A percentile compares a stretch with the other conserved stretches of the same genome.
These are phyloP conservation scores for Scheffersomyces coipomensis DNA, from an alignment of 805 yeast species.

Conservation along the genomic window DNA sequence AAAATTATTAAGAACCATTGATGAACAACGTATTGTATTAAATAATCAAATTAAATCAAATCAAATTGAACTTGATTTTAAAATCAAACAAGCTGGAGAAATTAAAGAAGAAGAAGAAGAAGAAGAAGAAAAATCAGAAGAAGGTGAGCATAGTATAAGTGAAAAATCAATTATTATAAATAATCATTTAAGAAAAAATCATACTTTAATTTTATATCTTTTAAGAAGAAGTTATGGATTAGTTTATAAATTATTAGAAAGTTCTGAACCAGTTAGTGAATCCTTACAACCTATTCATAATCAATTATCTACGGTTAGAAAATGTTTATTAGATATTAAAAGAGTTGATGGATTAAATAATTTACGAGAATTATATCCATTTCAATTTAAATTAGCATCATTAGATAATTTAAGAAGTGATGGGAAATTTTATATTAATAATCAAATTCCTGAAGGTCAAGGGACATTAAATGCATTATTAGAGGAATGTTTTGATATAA, in stretches of 20 bases:
- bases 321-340: slow-evolving; percentile 86
- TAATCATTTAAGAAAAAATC: slow-evolving; percentile 26
- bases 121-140: neutral
- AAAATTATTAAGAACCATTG: slow-evolving; percentile 68
- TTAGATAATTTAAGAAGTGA: slow-evolving; percentile 83
- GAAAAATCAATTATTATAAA: neutral
- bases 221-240: slow-evolving; percentile 89
- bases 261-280: slow-evolving; percentile 94
- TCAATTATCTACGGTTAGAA: slow-evolving; percentile 86
- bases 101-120: neutral
- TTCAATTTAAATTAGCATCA: slow-evolving; percentile 89
- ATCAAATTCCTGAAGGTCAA: slow-evolving; percentile 95
- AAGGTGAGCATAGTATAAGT: neutral
- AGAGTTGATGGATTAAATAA: slow-evolving; percentile 89
- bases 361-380: slow-evolving; percentile 89
- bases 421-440: slow-evolving; percentile 88
- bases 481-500: slow-evolving; percentile 92
- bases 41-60: slow-evolving; percentile 9
- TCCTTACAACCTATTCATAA: slow-evolving; percentile 91
- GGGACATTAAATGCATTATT: slow-evolving; percentile 88
- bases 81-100: too few relatives aligned
- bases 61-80: too few relatives aligned
- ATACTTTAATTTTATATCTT: slow-evolving; percentile 63
- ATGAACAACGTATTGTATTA: slow-evolving; percentile 59
- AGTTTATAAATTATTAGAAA: slow-evolving; percentile 83